phyloP scores from a whole-genome alignment of 163 green algal species.

The Chloromonas sp. region DNA sequence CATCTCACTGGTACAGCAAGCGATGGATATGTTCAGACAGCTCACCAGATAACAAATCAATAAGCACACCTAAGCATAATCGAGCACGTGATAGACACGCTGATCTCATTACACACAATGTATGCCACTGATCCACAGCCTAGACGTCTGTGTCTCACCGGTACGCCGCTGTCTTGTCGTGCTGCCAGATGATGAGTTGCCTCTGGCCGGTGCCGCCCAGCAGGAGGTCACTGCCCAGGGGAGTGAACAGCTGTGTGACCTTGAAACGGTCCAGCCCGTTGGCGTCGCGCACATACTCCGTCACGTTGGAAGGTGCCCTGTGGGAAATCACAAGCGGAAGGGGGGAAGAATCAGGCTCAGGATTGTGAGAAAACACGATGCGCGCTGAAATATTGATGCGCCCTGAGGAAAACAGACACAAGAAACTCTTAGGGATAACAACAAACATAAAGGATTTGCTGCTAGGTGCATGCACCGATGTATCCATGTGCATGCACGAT shows the following conservation, averaged over 20 bases:
- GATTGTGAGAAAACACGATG: neutral
- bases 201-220: slow-evolving; percentile 43
- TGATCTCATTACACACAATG: too few species aligned
- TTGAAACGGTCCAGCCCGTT: slow-evolving; percentile 36
- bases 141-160: slow-evolving; percentile 7
- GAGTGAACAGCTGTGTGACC: slow-evolving; percentile 39
- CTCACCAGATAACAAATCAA: too few species aligned
- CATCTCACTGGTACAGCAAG: too few species aligned
- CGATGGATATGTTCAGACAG: too few species aligned
- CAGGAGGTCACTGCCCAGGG: slow-evolving; percentile 52
- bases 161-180: slow-evolving; percentile 50
- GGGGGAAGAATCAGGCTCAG: neutral
- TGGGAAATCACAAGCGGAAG: neutral
- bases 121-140: too few species aligned
- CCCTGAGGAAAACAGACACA: too few species aligned
- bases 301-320: slow-evolving; percentile 53
- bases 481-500: neutral
- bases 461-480: too few species aligned
- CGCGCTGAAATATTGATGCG: too few species aligned
- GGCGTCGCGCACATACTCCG: slow-evolving; percentile 46
- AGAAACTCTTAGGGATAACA: too few species aligned
- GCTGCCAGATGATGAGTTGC: slow-evolving; percentile 61
- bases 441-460: too few species aligned
- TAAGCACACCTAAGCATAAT: too few species aligned
- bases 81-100: too few species aligned